Conservation (phyloP, 345 rosid species). For the Salix udensis region DNA sequence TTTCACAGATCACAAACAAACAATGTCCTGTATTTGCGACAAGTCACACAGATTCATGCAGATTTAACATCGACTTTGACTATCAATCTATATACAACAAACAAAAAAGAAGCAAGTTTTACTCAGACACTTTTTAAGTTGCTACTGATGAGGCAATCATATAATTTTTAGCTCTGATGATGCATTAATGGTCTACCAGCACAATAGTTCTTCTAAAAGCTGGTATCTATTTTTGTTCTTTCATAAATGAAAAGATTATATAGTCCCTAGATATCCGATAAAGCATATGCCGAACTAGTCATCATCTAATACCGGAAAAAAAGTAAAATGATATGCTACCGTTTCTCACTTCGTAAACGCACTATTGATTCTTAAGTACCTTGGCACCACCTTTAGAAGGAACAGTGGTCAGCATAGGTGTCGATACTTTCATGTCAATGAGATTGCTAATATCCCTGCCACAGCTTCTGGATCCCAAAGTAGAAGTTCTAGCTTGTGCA, state of each 20-base stretch:
- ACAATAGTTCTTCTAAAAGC: background rate
- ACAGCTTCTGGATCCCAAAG: conserved; percentile 18
- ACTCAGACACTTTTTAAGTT: background rate
- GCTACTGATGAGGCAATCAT: background rate
- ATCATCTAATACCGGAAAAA: background rate
- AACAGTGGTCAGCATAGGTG: conserved; percentile 20
- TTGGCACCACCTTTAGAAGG: conserved; percentile 28
- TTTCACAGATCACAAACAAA: background rate
- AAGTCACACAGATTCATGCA: background rate
- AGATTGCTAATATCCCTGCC: conserved; percentile 6
- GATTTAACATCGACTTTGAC: background rate
- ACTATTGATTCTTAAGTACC: conserved; percentile 38
- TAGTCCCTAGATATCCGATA: background rate
- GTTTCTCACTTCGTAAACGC: background rate
- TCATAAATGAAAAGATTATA: background rate
- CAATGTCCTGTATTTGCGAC: background rate
- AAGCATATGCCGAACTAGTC: background rate
- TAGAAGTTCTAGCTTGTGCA: conserved; percentile 27
- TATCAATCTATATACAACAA: background rate
- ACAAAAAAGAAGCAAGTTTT: background rate
- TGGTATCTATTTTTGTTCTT: background rate
- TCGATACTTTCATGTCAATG: conserved; percentile 39
- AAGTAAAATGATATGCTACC: too few relatives aligned
- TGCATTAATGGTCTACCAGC: background rate
- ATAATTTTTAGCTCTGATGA: background rate